A percentile compares a stretch with the other conserved stretches of the same genome.
Evolutionary conservation across 495 filamentous ascomycete species (phyloP).

Genomic region (Penicillium daleae): DNA sequence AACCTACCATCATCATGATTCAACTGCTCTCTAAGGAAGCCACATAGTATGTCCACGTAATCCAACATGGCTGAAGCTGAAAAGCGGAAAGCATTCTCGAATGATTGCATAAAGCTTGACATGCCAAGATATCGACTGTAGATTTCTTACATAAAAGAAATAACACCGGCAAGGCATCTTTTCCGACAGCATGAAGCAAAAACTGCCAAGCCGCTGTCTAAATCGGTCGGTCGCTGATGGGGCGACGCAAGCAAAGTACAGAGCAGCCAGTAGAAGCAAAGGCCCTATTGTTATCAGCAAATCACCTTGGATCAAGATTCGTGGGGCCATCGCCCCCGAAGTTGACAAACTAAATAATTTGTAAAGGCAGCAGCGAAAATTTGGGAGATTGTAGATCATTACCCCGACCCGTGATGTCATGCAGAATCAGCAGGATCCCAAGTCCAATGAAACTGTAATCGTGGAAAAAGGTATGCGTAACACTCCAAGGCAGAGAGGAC

Average conservation of each 20-base stretch:
- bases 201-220: not conserved
- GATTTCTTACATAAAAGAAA: not conserved
- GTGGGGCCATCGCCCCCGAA: not conserved
- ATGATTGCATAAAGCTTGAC: not conserved
- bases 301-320: not conserved
- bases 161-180: not conserved
- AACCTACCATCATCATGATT: not conserved
- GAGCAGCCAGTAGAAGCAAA: not conserved
- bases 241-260: slow-evolving; percentile 3
- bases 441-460: not conserved
- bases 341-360: not conserved
- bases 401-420: slow-evolving; percentile 6
- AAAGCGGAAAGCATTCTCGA: not conserved
- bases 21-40: not conserved
- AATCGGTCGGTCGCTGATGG: not conserved
- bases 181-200: not conserved
- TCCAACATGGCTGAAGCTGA: not conserved
- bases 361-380: slow-evolving; percentile 3
- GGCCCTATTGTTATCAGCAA: not conserved
- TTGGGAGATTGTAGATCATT: not conserved
- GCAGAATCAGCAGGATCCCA: not conserved
- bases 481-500: not conserved
- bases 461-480: not conserved
- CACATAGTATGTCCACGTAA: not conserved
- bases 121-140: not conserved